phyloP scores from a whole-genome alignment of 1,284 basidiomycete genomes.

The Ganoderma sinense region DNA sequence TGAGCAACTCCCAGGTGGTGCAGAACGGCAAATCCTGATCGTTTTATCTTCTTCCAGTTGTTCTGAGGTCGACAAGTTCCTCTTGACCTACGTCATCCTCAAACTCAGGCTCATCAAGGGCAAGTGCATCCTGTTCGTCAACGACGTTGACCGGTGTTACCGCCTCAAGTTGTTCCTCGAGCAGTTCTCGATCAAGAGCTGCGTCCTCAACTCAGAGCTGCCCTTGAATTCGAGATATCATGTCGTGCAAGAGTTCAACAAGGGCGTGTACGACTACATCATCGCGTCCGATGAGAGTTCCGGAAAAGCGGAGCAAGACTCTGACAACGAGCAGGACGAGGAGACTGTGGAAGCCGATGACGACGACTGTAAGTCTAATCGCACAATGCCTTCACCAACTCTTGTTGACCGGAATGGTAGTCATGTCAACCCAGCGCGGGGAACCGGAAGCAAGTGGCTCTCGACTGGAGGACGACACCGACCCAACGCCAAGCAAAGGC shows the following conservation, averaged over 20 bases:
- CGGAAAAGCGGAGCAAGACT: constrained; percentile 60
- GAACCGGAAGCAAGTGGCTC: constrained; percentile 42
- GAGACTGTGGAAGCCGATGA: constrained; percentile 39
- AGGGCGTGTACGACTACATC: constrained; percentile 98
- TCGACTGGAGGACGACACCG: constrained; percentile 19
- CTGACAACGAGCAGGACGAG: constrained; percentile 47
- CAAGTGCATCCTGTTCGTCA: constrained; percentile 97
- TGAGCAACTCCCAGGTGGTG: constrained; percentile 39
- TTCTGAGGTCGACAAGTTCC: constrained; percentile 95
- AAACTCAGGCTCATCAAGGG: constrained; percentile 95
- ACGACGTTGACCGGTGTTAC: constrained; percentile 95
- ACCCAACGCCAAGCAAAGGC: constrained; percentile 15
- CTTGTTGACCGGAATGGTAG: constrained; percentile 38
- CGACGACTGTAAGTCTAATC: constrained; percentile 50
- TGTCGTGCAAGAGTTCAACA: constrained; percentile 98
- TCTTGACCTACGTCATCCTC: constrained; percentile 93
- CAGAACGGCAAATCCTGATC: neutral
- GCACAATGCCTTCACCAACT: neutral
- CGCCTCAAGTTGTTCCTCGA: constrained; percentile 97
- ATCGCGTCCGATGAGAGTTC: constrained; percentile 95
- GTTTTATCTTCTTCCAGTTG: constrained; percentile 55
- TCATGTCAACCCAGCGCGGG: constrained; percentile 64
- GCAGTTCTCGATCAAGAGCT: constrained; percentile 96
- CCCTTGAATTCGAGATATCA: constrained; percentile 98
- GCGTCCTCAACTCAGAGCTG: constrained; percentile 96